Evolutionary conservation across 2,329 filamentous ascomycete species (phyloP), one percentile per base, ranked within the genome.

Genomic region (Aspergillus sp.): DNA sequence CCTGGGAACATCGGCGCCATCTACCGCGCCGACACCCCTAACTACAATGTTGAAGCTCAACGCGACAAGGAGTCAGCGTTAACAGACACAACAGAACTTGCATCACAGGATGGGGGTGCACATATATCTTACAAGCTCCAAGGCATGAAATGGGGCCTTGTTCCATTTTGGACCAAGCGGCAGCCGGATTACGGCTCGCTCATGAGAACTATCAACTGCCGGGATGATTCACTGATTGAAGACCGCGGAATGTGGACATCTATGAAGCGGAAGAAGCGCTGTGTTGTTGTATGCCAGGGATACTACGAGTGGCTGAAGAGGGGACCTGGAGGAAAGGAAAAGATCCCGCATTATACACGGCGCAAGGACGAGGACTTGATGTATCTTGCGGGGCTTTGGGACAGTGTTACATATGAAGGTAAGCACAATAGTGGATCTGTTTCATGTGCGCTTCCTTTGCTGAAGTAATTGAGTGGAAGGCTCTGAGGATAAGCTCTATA

Each of bases 291-390:
- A 5, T 92, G 90, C 9, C 89, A 97, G 74, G 95, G 95, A 1
- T 99, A 98, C 74, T 99, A 91, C 68, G 95, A 99, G 74, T 98
- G 95, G 95, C 78, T 96, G 58, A 93, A 93, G 74, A 90, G 88
- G 66, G 88, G 84, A 67, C 53, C 81, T 67, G 82, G 82, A 1
- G 83, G 85, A 6, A 93, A 89, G 64, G 89, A 95, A 53, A 96
- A 91, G 75, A 78, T 93, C 2, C 93, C 95, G 11, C 87, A 98
- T 73, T 97, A 87, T 67, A 84, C 91, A 20, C 93, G 88, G 74
- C 82, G 92, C 26, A 89, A 86, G 64, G 93, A 98, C 70, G 90
- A 89, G 0, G 83, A 86, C 65, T 76, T 97, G 66, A 90, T 96
- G 88, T 93, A 86, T 67, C 87, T 98, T 66, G 93, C 93, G 11